Conservation (phyloP, 768 basidiomycete genomes). For the Lentinula detonsa region DNA sequence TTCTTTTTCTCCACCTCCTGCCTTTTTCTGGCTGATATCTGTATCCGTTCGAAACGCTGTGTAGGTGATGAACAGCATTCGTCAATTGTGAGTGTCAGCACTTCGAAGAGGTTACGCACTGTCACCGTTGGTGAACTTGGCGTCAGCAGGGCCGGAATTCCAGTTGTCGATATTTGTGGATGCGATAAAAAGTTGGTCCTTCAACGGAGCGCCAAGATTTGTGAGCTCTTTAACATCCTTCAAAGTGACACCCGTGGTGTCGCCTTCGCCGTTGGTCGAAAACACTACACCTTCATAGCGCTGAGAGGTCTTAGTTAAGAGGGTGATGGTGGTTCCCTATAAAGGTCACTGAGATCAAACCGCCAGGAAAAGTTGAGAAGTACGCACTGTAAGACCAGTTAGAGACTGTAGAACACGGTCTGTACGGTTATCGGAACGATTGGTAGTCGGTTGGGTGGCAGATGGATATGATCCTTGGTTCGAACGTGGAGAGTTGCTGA, state of each 20-base stretch:
- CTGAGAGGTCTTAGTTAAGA: conserved; percentile 60
- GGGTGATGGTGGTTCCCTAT: conserved; percentile 77
- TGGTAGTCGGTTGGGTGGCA: conserved; percentile 42
- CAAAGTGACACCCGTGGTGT: conserved; percentile 65
- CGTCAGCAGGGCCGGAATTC: conserved; percentile 70
- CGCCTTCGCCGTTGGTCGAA: conserved; percentile 57
- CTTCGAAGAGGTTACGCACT: conserved; percentile 38
- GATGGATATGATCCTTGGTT: conserved; percentile 37
- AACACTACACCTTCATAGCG: conserved; percentile 72
- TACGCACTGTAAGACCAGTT: conserved; percentile 64
- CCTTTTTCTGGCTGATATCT: conserved; percentile 62
- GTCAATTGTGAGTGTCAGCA: not conserved
- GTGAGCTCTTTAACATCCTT: conserved; percentile 74
- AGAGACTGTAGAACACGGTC: conserved; percentile 61
- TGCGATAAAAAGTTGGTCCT: conserved; percentile 64
- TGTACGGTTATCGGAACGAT: conserved; percentile 40
- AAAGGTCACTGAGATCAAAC: conserved; percentile 5
- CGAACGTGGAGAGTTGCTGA: conserved; percentile 31
- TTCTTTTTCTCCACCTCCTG: conserved; percentile 52
- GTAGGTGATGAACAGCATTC: no score
- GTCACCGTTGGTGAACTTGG: conserved; percentile 63
- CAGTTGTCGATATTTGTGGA: conserved; percentile 69
- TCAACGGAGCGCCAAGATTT: conserved; percentile 60
- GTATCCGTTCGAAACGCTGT: conserved; percentile 79
- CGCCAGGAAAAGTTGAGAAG: not conserved